Evolutionary conservation across 2,329 filamentous ascomycete species (phyloP).

Genomic region (Sphaerulina musiva): DNA sequence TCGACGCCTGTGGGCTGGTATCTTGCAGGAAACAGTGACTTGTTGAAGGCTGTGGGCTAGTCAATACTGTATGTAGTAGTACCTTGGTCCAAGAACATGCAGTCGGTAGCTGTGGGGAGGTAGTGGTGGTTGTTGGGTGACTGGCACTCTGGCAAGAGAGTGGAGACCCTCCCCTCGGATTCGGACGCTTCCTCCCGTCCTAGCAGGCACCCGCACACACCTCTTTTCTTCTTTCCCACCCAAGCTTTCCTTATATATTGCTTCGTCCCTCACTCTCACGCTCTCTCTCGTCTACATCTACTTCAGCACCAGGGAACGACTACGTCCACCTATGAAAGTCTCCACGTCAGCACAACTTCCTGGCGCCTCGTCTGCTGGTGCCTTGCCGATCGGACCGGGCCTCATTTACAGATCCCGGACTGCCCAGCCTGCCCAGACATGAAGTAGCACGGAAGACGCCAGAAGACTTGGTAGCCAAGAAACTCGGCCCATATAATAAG

Average conservation of each 20-base stretch:
- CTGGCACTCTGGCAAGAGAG: not conserved
- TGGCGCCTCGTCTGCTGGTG: too few relatives aligned
- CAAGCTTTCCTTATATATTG: not conserved
- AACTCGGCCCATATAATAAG: too few relatives aligned
- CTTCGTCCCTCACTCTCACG: not conserved
- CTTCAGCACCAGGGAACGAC: not conserved
- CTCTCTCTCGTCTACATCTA: not conserved
- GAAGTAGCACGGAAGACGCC: too few relatives aligned
- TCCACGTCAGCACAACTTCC: too few relatives aligned
- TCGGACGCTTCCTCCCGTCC: not conserved
- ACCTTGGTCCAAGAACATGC: too few relatives aligned
- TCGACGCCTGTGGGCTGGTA: not conserved
- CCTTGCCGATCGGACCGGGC: too few relatives aligned
- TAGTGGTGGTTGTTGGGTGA: not conserved
- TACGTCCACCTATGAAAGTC: not conserved
- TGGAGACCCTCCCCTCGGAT: not conserved
- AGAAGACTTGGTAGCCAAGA: too few relatives aligned
- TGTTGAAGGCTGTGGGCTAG: not conserved
- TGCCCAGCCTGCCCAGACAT: too few relatives aligned
- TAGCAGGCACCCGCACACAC: too few relatives aligned
- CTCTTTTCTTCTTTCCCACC: not conserved
- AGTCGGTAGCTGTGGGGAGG: too few relatives aligned
- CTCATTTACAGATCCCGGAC: too few relatives aligned
- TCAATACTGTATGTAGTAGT: too few relatives aligned
- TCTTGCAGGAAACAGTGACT: not conserved